A percentile compares a stretch with the other conserved stretches of the same genome.
These are phyloP conservation scores for Diversispora epigaea DNA, from an alignment of 192 early-diverging fungal species.

Conservation along the genomic window DNA sequence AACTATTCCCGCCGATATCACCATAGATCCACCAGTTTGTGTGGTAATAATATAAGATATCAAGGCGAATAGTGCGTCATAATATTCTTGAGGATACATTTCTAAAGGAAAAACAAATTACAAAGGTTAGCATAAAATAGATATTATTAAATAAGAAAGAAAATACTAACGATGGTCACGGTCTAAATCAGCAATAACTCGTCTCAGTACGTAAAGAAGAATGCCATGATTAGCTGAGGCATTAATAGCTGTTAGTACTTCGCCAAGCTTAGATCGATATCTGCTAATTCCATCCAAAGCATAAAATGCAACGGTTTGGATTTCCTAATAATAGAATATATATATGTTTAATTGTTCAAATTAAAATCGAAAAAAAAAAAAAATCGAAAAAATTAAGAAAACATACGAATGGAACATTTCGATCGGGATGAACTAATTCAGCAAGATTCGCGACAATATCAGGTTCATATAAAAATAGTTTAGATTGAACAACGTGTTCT, in stretches of 20 bases:
- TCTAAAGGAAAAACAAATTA: conserved; percentile 27
- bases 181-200: conserved; percentile 59
- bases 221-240: conserved; percentile 92
- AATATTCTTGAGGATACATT: conserved; percentile 64
- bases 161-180: conserved; percentile 37
- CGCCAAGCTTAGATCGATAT: conserved; percentile 70
- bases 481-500: conserved; percentile 63
- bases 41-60: conserved; percentile 76
- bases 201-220: conserved; percentile 78
- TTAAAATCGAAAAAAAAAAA: neutral
- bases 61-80: conserved; percentile 82
- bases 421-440: conserved; percentile 68
- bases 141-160: neutral
- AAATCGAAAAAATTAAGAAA: neutral
- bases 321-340: conserved; percentile 40
- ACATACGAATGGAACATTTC: conserved; percentile 61
- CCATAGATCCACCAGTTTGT: conserved; percentile 82
- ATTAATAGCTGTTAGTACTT: conserved; percentile 84
- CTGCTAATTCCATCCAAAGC: conserved; percentile 83
- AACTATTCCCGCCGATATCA: conserved; percentile 89
- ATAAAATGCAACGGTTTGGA: conserved; percentile 80
- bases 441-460: conserved; percentile 79
- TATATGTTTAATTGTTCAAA: neutral
- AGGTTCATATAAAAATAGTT: conserved; percentile 86
- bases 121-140: neutral